phyloP scores from a whole-genome alignment of 352 stramenopile genomes.

The Phytophthora sansomeana region DNA sequence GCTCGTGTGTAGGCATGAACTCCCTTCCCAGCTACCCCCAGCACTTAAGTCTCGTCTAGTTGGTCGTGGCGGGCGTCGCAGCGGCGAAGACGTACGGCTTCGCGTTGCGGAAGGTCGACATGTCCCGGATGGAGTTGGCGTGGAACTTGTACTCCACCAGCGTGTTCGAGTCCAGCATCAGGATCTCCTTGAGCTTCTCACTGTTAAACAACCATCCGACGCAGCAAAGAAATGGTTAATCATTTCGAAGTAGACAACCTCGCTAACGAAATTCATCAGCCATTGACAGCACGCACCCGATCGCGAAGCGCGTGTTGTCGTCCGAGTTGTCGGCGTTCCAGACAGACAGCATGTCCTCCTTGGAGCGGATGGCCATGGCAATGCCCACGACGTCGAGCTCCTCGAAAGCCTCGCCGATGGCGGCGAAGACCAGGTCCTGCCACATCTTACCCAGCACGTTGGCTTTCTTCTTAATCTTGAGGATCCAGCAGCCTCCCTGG shows the following conservation, averaged over 20 bases:
- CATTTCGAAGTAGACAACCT: not conserved
- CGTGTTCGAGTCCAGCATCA: conserved; percentile 94
- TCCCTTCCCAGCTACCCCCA: conserved; percentile 14
- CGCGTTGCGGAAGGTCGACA: conserved; percentile 94
- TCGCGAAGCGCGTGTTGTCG: conserved; percentile 84
- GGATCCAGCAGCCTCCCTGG: conserved; percentile 94
- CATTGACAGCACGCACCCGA: conserved; percentile 54
- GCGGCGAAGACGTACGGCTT: conserved; percentile 93
- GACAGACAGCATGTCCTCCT: conserved; percentile 94
- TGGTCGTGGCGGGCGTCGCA: conserved; percentile 50
- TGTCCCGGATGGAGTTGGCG: conserved; percentile 93
- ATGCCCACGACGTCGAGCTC: conserved; percentile 93
- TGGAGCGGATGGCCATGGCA: conserved; percentile 93
- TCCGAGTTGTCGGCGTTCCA: conserved; percentile 95
- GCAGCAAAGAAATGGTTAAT: conserved; percentile 11
- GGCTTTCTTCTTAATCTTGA: conserved; percentile 96
- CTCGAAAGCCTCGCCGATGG: conserved; percentile 93
- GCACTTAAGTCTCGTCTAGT: conserved; percentile 43
- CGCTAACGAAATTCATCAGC: not conserved
- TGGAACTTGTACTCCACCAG: conserved; percentile 97
- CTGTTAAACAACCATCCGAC: conserved; percentile 38
- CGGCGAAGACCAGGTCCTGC: conserved; percentile 94
- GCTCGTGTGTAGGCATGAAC: conserved; percentile 20
- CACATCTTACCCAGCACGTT: conserved; percentile 96
- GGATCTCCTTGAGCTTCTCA: conserved; percentile 94